Evolutionary conservation across 2,329 filamentous ascomycete species (phyloP), one percentile per base, ranked within the genome.

Genomic region (Hansfordia pulvinata): DNA sequence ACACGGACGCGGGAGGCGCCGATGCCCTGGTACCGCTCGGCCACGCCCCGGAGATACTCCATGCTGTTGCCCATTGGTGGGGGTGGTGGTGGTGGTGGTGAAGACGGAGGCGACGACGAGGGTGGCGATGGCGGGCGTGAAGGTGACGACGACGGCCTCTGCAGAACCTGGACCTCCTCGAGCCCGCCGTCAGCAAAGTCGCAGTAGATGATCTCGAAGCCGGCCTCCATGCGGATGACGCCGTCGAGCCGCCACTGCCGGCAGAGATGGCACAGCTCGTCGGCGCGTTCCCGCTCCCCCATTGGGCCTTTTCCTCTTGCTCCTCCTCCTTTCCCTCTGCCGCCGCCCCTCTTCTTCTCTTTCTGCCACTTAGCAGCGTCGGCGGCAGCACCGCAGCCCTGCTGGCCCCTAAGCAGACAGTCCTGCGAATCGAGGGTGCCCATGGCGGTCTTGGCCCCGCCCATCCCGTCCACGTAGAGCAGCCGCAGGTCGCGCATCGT

Each of bases 381-480:
- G 20, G 6, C 20, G 5, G 5, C 12, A 14, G 21, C 18, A 19
- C 18, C 10, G 18, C 11, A 18, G 24, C 19, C 11, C 8, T 27
- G 17, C 19, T 27, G 12, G 15, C 20, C 53, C 11, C 62, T 47
- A 5, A 72, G 45, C 1, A 71, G 39, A 4, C 51, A 35, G 37
- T 72, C 66, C 35, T 69, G 63, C 0, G 58, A 52, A 39, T 72
- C 67, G 4, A 71, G 53, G 0, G 65, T 70, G 3, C 68, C 68
- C 34, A 62, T 62, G 5, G 40, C 30, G 0, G 59, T 63, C 36
- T 72, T 72, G 4, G 54, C 67, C 2, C 63, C 68, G 10, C 60
- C 62, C 46, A 68, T 60, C 3, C 68, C 67, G 34, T 74, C 69
- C n/a, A 73, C 44, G 37, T 73, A 73, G 3, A 74, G 43, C 3